Evolutionary conservation across 2,329 filamentous ascomycete species (phyloP), one percentile per base, ranked within the genome.

Genomic region (Verruconis gallopava): DNA sequence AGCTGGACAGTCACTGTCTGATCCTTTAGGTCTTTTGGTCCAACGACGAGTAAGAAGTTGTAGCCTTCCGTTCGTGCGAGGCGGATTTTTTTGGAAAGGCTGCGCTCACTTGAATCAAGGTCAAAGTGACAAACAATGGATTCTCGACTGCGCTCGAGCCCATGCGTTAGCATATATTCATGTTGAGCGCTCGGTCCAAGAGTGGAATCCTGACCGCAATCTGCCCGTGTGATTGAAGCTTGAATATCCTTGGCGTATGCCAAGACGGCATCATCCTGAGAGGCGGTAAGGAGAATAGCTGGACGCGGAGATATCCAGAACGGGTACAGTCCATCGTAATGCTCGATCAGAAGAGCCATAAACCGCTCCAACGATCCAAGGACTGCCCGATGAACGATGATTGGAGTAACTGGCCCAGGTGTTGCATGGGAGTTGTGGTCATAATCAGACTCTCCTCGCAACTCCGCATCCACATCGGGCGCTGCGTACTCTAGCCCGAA

Each of bases 301-400:
- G 91, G 86, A 4, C 77, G 74, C 1, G 85, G 85, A 43, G 82
- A 88, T 6, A 93, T 68, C 86, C 85, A 93, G 57, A 93, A 89
- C 3, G 85, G 85, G 75, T 84, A 93, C 44, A 71, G 73, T 13
- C 83, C 83, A 44, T 79, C 71, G 51, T 88, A 85, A 49, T 84
- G 80, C 60, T 93, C 86, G 43, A 91, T 88, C 32, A 93, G 62
- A 12, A 93, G 67, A 3, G 85, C 85, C 71, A 93, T 79, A 47
- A 93, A 76, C 36, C 86, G 73, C 61, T 93, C 85, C 4, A 93
- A 72, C 0, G 83, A 91, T 13, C 85, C 85, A 40, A 93, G 71
- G 25, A 93, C 81, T 12, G 86, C 85, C 38, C 85, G 76, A 56
- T 93, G 85, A 40, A 93, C 79, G 54, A 93, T 73, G 28, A 93